phyloP scores from a whole-genome alignment of 1,284 basidiomycete genomes.

The Boletus mariae region DNA sequence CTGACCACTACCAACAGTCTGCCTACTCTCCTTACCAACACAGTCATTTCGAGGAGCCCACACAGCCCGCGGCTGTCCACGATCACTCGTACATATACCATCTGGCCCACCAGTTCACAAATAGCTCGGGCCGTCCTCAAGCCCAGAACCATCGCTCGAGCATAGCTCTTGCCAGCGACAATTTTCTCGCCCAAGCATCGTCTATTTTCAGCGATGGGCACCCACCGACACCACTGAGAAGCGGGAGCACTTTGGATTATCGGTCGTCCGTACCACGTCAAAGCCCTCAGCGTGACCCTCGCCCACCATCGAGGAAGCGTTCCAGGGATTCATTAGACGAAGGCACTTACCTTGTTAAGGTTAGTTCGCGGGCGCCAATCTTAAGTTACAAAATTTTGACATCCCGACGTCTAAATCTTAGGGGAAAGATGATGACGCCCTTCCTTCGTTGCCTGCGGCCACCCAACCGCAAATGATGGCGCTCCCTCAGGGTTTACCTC shows the following conservation, averaged over 20 bases:
- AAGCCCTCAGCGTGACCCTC: slow-evolving; percentile 18
- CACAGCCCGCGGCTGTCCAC: slow-evolving; percentile 18
- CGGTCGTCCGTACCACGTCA: slow-evolving; percentile 16
- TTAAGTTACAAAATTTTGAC: slow-evolving; percentile 28
- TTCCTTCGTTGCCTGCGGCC: slow-evolving; percentile 16
- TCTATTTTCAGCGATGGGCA: slow-evolving; percentile 30
- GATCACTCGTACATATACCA: slow-evolving; percentile 24
- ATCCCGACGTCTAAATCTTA: slow-evolving; percentile 25
- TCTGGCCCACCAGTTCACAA: slow-evolving; percentile 24
- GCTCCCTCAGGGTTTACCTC: slow-evolving; percentile 18
- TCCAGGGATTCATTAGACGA: slow-evolving; percentile 34
- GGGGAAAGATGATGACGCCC: slow-evolving; percentile 25
- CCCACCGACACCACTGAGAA: slow-evolving; percentile 18
- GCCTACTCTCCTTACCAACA: slow-evolving; percentile 20
- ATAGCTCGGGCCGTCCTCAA: slow-evolving; percentile 19
- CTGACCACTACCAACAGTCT: slow-evolving; percentile 10
- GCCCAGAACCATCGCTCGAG: slow-evolving; percentile 33
- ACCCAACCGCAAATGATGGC: slow-evolving; percentile 24
- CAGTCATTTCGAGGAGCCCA: slow-evolving; percentile 13
- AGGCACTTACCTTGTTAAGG: slow-evolving; percentile 31
- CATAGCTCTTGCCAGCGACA: slow-evolving; percentile 35
- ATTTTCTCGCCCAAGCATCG: slow-evolving; percentile 34
- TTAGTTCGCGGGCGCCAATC: slow-evolving; percentile 31
- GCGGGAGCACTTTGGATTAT: slow-evolving; percentile 19
- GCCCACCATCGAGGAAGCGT: slow-evolving; percentile 33